Base-by-base conservation (phyloP, 2,329 filamentous ascomycete species). In the Curvularia eragrostidis region DNA sequence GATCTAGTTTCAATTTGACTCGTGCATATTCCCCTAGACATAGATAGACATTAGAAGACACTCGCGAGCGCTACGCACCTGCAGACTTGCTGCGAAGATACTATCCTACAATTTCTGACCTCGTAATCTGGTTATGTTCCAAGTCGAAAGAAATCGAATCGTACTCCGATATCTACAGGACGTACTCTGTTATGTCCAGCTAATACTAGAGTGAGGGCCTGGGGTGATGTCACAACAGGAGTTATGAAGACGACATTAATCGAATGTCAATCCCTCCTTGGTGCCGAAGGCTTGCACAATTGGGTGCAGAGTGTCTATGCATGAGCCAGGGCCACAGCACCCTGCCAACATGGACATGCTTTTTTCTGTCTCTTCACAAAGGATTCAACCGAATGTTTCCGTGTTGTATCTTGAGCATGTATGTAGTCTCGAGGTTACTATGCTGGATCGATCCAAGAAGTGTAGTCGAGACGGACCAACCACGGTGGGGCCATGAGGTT, bases 401-500 rank as follows among this genome's bases (percentile, higher is more conserved):
- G 8, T 6, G 18, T n/a, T 3, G 13, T 23, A n/a, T n/a, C 15
- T 26, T 6, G 13, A 9, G 13, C 23, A n/a, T 23, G 23, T n/a
- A 43, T 23, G 10, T 43, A 19, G 13, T 13, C 9, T 26, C 8
- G 7, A 24, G 12, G 9, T n/a, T 3, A 26, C 41, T n/a, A 12
- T 12, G 42, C 21, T 44, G 24, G 10, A 44, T 2, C 18, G 2
- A 28, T 30, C 10, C n/a, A 15, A 46, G n/a, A 44, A 8, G 15
- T 21, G 39, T 42, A 12, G 13, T 24, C 7, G 21, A 24, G 44
- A 12, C 19, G 18, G 28, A 12, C 21, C 44, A 47, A 32, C 26
- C 13, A 38, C 18, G 26, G 47, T 34, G 47, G 47, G 55, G 51
- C 44, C 38, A 54, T 49, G 44, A 24, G 43, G 26, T 19, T 46